Evolutionary conservation across 768 basidiomycete genomes (phyloP).

Genomic region (Daedaleopsis sinensis): DNA sequence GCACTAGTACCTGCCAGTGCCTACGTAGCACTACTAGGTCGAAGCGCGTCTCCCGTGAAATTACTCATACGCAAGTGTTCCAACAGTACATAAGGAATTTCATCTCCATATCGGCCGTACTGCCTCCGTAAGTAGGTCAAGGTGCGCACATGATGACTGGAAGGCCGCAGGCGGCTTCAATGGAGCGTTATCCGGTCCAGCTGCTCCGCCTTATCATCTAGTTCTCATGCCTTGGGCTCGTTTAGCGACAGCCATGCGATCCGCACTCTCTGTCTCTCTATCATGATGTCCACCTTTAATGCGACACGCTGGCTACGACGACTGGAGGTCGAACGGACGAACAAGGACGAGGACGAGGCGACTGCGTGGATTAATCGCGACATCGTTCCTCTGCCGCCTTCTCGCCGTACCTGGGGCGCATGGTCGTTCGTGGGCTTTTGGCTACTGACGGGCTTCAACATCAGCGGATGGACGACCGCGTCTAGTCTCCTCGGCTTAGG

Average conservation of each 20-base stretch:
- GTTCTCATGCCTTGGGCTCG: not conserved
- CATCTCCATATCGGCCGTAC: too few species aligned
- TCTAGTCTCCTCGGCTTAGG: conserved; percentile 22
- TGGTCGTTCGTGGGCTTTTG: conserved; percentile 25
- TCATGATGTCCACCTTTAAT: not conserved
- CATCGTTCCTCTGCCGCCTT: conserved; percentile 24
- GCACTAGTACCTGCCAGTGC: too few species aligned
- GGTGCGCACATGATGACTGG: too few species aligned
- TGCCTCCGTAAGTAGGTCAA: too few species aligned
- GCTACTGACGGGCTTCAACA: conserved; percentile 24
- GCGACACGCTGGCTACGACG: conserved; percentile 1
- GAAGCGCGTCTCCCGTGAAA: too few species aligned
- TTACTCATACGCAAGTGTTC: too few species aligned
- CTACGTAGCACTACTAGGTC: too few species aligned
- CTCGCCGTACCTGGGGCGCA: conserved; percentile 25
- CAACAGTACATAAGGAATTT: too few species aligned
- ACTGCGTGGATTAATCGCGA: conserved; percentile 26
- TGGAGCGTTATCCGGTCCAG: not conserved
- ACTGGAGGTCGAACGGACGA: conserved; percentile 16
- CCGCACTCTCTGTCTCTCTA: not conserved
- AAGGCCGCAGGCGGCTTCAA: too few species aligned
- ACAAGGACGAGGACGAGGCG: conserved; percentile 8
- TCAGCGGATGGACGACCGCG: conserved; percentile 22
- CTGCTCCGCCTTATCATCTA: not conserved
- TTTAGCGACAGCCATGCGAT: not conserved